phyloP scores from a whole-genome alignment of 192 early-diverging fungal species.

The Gryganskiella cystojenkinii region DNA sequence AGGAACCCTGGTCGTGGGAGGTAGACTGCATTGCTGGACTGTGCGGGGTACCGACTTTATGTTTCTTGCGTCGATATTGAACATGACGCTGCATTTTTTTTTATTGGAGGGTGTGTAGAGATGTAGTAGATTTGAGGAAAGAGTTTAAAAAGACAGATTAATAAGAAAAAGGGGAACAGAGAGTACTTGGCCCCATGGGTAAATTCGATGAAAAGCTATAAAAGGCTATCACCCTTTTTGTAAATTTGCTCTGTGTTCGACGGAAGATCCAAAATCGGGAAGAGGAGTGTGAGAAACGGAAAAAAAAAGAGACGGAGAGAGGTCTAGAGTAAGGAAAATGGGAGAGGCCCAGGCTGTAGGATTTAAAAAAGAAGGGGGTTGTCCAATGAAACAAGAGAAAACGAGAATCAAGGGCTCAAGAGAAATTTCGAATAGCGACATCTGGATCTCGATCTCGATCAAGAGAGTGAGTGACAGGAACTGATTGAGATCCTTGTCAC shows the following conservation, averaged over 20 bases:
- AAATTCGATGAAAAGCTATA: not conserved
- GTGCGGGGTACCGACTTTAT: not conserved
- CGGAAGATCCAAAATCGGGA: no score
- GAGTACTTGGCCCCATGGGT: no score
- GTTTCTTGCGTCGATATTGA: conserved; percentile 4
- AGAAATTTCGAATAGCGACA: no score
- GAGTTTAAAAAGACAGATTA: conserved; percentile 5
- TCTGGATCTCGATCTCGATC: no score
- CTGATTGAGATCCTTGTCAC: no score
- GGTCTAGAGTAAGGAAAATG: not conserved
- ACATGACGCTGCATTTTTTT: conserved; percentile 9
- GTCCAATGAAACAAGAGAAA: not conserved
- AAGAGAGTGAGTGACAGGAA: no score
- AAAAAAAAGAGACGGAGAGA: not conserved
- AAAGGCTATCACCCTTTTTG: not conserved
- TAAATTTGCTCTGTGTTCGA: not conserved
- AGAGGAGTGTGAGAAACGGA: not conserved
- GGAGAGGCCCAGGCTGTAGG: no score
- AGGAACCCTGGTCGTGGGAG: no score
- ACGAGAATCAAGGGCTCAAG: no score
- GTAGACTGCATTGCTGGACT: not conserved
- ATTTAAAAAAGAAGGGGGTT: not conserved
- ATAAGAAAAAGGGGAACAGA: not conserved
- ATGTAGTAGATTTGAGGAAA: not conserved
- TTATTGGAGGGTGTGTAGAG: not conserved